Percentiles rank a stretch among this genome's conserved stretches.
These are phyloP conservation scores for Suillus hirtellus DNA, from an alignment of 768 basidiomycete genomes.

Conservation along the genomic window DNA sequence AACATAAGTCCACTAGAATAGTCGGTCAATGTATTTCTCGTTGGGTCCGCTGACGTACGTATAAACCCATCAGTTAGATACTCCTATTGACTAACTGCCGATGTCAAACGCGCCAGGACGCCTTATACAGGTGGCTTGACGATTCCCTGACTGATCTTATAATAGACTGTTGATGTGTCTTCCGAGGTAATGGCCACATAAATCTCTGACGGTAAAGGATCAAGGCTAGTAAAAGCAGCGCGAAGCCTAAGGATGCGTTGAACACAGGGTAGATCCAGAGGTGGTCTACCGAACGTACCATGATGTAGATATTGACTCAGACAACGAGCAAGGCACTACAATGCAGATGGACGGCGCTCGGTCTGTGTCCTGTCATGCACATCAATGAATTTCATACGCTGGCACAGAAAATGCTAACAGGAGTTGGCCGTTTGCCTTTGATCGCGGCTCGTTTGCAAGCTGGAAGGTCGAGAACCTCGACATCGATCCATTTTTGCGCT, in stretches of 20 bases:
- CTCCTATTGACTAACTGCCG: neutral
- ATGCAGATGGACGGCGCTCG: conserved; percentile 31
- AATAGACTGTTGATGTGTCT: conserved; percentile 84
- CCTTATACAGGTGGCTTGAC: conserved; percentile 65
- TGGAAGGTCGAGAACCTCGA: conserved; percentile 62
- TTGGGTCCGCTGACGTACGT: neutral
- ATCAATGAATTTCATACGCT: neutral
- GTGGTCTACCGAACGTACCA: conserved; percentile 44
- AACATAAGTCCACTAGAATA: neutral
- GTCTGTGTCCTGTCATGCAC: conserved; percentile 37
- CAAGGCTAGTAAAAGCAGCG: conserved; percentile 54
- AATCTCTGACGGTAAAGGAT: conserved; percentile 42
- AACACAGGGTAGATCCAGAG: neutral
- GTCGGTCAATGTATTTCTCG: neutral
- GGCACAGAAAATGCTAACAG: conserved; percentile 36
- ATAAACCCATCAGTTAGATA: neutral
- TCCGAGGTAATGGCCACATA: conserved; percentile 73
- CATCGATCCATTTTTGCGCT: conserved; percentile 75
- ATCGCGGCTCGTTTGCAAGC: conserved; percentile 56
- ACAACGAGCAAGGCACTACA: conserved; percentile 68
- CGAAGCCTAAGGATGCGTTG: conserved; percentile 46
- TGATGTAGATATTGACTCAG: conserved; percentile 62
- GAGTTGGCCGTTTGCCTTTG: conserved; percentile 54
- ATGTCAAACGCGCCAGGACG: neutral
- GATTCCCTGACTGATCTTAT: conserved; percentile 76